Evolutionary conservation across 2,329 filamentous ascomycete genomes (phyloP).

Genomic region (Thermothelomyces thermophilus): DNA sequence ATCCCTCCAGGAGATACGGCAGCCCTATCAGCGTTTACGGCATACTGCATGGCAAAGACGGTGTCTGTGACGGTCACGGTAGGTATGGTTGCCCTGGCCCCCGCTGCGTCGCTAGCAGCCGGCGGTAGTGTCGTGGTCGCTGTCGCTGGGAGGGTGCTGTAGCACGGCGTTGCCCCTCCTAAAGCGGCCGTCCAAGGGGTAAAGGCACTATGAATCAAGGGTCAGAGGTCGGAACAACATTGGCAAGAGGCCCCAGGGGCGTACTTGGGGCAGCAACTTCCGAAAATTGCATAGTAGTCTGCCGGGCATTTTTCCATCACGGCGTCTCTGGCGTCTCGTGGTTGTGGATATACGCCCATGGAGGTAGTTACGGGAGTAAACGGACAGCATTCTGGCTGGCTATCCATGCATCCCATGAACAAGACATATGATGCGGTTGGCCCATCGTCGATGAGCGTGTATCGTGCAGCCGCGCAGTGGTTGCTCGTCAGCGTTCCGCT

Average conservation of each 20-base stretch:
- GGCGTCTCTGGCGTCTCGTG: conserved; percentile 7
- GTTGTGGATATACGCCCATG: conserved; percentile 7
- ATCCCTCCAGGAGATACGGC: not conserved
- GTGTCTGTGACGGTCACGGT: conserved; percentile 15
- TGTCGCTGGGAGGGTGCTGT: conserved; percentile 4
- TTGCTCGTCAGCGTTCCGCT: conserved; percentile 4
- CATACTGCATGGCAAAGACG: conserved; percentile 20
- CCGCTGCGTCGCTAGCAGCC: not conserved
- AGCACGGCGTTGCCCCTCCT: conserved; percentile 19
- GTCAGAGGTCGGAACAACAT: not conserved
- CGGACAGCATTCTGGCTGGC: conserved; percentile 19
- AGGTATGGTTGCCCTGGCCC: conserved; percentile 1
- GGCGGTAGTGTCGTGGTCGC: conserved; percentile 12
- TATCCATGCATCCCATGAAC: conserved; percentile 20
- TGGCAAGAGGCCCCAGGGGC: not conserved
- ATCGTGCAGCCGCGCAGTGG: conserved; percentile 17
- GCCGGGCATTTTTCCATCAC: conserved; percentile 13
- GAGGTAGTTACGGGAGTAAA: conserved; percentile 7
- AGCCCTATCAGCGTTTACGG: not conserved
- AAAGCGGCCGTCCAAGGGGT: conserved; percentile 17
- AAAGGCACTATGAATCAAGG: conserved; percentile 13
- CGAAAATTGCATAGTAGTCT: conserved; percentile 17
- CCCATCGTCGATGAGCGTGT: conserved; percentile 15
- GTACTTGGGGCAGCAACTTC: conserved; percentile 22
- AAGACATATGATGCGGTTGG: conserved; percentile 15